These are phyloP conservation scores for Euphorbia tirucalli DNA, from an alignment of 345 rosid genomes.

Conservation along the genomic window DNA sequence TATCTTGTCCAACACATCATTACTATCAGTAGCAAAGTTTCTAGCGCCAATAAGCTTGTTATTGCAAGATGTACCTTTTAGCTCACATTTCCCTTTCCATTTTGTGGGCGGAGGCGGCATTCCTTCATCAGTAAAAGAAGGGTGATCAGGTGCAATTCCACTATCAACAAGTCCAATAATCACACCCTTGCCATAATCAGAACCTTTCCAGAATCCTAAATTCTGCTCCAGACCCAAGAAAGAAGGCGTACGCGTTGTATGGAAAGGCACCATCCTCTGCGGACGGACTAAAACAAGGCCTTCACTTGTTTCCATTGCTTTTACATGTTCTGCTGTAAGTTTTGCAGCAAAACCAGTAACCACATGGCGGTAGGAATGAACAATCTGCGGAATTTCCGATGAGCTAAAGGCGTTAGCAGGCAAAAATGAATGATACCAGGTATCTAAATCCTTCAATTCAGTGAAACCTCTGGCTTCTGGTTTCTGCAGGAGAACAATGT, in stretches of 20 bases:
- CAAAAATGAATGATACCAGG: constrained; percentile 33
- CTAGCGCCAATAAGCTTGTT: constrained; percentile 26
- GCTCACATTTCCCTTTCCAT: constrained; percentile 29
- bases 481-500: constrained; percentile 27
- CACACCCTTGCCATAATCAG: constrained; percentile 20
- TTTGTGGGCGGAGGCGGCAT: constrained; percentile 26
- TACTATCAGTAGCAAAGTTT: neutral
- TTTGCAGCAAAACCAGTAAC: constrained; percentile 34
- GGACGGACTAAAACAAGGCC: constrained; percentile 23
- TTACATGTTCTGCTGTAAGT: constrained; percentile 22
- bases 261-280: constrained; percentile 21
- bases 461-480: constrained; percentile 13
- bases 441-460: constrained; percentile 17
- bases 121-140: constrained; percentile 22
- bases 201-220: constrained; percentile 13
- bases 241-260: constrained; percentile 15
- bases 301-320: constrained; percentile 16
- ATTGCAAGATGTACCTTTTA: constrained; percentile 10
- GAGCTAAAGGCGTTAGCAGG: too few species aligned
- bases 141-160: constrained; percentile 21
- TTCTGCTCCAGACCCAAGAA: constrained; percentile 18
- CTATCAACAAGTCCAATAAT: constrained; percentile 21
- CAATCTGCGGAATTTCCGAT: neutral
- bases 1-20: neutral
- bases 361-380: constrained; percentile 27